Evolutionary conservation across 345 rosid genomes (phyloP).

Genomic region (Gossypium rotundifolium): DNA sequence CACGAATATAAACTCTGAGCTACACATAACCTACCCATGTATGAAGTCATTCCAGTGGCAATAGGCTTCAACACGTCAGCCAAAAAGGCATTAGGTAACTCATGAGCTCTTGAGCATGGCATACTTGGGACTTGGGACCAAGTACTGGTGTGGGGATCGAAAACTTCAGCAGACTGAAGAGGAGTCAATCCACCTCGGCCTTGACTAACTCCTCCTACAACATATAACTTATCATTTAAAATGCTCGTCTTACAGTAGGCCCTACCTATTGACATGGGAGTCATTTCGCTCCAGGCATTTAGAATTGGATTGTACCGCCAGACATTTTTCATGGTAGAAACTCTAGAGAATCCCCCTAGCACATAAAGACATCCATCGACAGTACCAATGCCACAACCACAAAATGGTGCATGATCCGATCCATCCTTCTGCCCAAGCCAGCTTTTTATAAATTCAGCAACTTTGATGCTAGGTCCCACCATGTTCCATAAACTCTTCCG

Average conservation of each 20-base stretch:
- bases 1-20: slow-evolving; percentile 83
- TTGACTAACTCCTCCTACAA: slow-evolving; percentile 76
- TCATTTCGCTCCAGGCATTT: slow-evolving; percentile 65
- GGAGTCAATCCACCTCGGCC: slow-evolving; percentile 60
- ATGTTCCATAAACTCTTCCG: slow-evolving; percentile 50
- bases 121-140: slow-evolving; percentile 84
- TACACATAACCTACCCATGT: slow-evolving; percentile 74
- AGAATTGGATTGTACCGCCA: slow-evolving; percentile 64
- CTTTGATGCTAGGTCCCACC: slow-evolving; percentile 40
- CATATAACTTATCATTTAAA: slow-evolving; percentile 70
- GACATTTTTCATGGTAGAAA: slow-evolving; percentile 53
- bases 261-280: slow-evolving; percentile 61
- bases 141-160: slow-evolving; percentile 43
- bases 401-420: slow-evolving; percentile 42
- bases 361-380: slow-evolving; percentile 79
- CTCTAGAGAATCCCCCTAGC: slow-evolving; percentile 70
- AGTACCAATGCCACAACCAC: slow-evolving; percentile 70
- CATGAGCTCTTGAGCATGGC: slow-evolving; percentile 80
- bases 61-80: slow-evolving; percentile 76
- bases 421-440: slow-evolving; percentile 58
- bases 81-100: slow-evolving; percentile 66
- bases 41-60: slow-evolving; percentile 88
- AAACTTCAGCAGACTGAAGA: slow-evolving; percentile 93
- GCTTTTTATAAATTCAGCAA: slow-evolving; percentile 50
- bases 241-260: slow-evolving; percentile 78